phyloP scores from a whole-genome alignment of 345 rosid species.

The Salix dunnii region DNA sequence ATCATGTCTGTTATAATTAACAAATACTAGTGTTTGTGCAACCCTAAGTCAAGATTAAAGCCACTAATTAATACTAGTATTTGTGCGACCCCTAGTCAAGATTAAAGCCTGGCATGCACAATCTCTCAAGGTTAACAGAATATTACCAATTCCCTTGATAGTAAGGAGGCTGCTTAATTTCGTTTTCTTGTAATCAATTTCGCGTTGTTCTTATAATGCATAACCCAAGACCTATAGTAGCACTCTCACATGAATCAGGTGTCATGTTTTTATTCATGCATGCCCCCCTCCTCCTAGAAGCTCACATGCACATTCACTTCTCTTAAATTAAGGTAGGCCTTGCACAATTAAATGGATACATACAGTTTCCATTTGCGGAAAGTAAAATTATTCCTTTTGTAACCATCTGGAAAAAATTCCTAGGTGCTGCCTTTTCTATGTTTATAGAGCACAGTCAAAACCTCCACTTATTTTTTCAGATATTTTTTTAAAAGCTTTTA shows the following conservation, averaged over 20 bases:
- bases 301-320: too few relatives aligned
- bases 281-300: too few relatives aligned
- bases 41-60: not conserved
- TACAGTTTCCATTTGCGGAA: too few relatives aligned
- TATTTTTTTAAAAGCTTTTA: too few relatives aligned
- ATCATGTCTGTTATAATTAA: not conserved
- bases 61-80: not conserved
- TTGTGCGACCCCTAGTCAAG: not conserved
- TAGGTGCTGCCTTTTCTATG: too few relatives aligned
- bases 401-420: not conserved
- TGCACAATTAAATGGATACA: too few relatives aligned
- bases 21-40: not conserved
- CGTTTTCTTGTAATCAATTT: not conserved
- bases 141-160: not conserved
- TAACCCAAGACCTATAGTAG: not conserved
- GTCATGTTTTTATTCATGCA: too few relatives aligned
- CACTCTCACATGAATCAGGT: not conserved
- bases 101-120: not conserved
- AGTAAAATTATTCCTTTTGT: not conserved
- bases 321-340: too few relatives aligned
- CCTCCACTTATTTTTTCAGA: too few relatives aligned
- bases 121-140: not conserved
- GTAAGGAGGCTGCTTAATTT: not conserved
- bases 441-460: too few relatives aligned
- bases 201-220: not conserved